phyloP scores from a whole-genome alignment of 2,329 filamentous ascomycete species.

The Ceratocystis papillata region DNA sequence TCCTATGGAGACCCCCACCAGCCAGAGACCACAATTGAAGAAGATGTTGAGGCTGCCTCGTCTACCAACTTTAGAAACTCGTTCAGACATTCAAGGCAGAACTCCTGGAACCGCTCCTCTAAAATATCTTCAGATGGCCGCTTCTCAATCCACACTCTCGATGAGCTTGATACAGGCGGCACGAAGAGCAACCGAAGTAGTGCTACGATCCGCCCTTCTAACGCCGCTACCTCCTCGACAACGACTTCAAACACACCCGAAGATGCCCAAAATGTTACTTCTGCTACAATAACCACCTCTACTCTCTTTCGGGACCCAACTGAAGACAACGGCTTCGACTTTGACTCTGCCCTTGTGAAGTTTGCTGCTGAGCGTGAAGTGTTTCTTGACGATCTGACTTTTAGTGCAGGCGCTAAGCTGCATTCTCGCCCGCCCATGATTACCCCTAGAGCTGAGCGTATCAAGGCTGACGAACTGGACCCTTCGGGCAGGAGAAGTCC shows the following conservation, averaged over 20 bases:
- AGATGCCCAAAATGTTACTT: conserved; percentile 7
- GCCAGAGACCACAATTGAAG: conserved; percentile 46
- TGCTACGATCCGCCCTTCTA: conserved; percentile 47
- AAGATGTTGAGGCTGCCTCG: conserved; percentile 45
- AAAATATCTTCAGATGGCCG: conserved; percentile 41
- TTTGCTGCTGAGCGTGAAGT: conserved; percentile 92
- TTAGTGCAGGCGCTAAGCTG: conserved; percentile 71
- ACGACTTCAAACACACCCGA: conserved; percentile 22
- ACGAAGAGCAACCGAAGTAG: conserved; percentile 56
- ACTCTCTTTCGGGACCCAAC: conserved; percentile 33
- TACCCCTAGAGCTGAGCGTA: conserved; percentile 69
- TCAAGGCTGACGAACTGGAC: conserved; percentile 60
- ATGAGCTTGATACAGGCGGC: conserved; percentile 45
- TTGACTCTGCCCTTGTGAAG: conserved; percentile 84
- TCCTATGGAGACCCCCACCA: conserved; percentile 45
- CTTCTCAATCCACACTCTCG: conserved; percentile 45
- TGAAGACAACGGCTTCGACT: conserved; percentile 59
- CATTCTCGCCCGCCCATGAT: conserved; percentile 60
- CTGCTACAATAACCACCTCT: conserved; percentile 25
- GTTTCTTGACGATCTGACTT: conserved; percentile 84
- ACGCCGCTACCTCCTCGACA: conserved; percentile 26
- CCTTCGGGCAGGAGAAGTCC: conserved; percentile 44
- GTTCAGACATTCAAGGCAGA: conserved; percentile 51
- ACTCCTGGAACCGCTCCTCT: conserved; percentile 48
- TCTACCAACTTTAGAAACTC: conserved; percentile 32